Evolutionary conservation across 164 flowering plant genomes (phyloP).

Genomic region (Berberis thunbergii): DNA sequence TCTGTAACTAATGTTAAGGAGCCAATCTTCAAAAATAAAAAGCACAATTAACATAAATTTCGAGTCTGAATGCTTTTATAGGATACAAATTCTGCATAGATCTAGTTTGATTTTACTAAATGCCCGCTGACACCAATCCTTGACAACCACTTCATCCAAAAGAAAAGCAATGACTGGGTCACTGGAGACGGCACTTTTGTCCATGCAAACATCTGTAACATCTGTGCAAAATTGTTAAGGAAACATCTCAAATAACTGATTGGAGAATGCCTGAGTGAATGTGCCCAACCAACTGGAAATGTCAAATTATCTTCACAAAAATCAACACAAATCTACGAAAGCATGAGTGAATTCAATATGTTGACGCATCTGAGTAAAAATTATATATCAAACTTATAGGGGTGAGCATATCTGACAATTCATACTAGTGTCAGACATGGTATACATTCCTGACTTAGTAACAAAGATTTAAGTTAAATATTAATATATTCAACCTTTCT

Average conservation of each 20-base stretch:
- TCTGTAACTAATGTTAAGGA: slow-evolving; percentile 46
- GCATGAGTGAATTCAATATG: too few species aligned
- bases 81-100: slow-evolving; percentile 79
- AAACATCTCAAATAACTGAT: slow-evolving; percentile 5
- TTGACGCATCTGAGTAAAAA: too few species aligned
- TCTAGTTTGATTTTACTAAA: slow-evolving; percentile 46
- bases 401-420: too few species aligned
- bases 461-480: neutral
- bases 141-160: slow-evolving; percentile 95
- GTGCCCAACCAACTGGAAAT: too few species aligned
- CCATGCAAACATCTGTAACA: slow-evolving; percentile 98
- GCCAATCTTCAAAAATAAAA: neutral
- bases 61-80: neutral
- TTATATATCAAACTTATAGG: too few species aligned
- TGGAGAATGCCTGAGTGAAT: neutral
- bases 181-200: slow-evolving; percentile 96
- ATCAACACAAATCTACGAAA: too few species aligned
- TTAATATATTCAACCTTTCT: neutral
- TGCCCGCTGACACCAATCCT: slow-evolving; percentile 86
- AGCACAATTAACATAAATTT: neutral
- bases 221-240: slow-evolving; percentile 54
- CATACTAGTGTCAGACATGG: too few species aligned
- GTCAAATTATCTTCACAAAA: too few species aligned
- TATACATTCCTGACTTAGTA: too few species aligned
- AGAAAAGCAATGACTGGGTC: slow-evolving; percentile 88